Base-by-base conservation (phyloP, 2,329 filamentous ascomycete genomes). In the Ceratocystis diversiconidia region DNA sequence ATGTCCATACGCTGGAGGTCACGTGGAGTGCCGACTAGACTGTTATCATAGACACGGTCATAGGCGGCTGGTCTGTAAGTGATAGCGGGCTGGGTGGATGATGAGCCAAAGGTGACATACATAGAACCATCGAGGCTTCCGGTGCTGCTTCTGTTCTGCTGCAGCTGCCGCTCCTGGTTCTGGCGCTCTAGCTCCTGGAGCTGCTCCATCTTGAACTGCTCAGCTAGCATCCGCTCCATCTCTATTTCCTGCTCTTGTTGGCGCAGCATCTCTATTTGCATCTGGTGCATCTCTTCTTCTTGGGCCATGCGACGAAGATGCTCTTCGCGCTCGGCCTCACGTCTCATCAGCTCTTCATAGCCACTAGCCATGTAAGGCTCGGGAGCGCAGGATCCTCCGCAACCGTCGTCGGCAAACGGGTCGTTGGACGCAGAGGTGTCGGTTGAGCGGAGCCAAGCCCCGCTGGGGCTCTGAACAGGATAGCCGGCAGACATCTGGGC, bases 321-420 rank as follows among this genome's bases (percentile, higher is more conserved):
- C 61, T 59, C 60, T 15, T 59, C 64, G 43, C 64, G 61, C 70
- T 87, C 81, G 68, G 86, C 84, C 71, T 89, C 85, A 64, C 83
- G 79, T 66, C 79, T 79, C 67, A 86, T 84, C 66, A 88, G 76
- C 71, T 83, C 79, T 71, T 90, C 87, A 72, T 95, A 96, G 15
- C 91, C 91, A 5, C 84, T 86, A 61, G 83, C 74, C 82, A 96
- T 95, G 75, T 96, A 96, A 0, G 90, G 90, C 74, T 95, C 90
- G 48, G 82, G 84, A 68, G 82, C 79, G 3, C 59, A 74, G 69
- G 71, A 73, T 32, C 63, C 63, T 36, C 66, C 63, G 22, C 66
- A 67, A 22, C 66, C 66, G 69, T 85, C 83, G 46, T 67, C 62
- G 46, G 62, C 32, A 36, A 67, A 67, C 19, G 62, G 62, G 48